A percentile compares a stretch with the other conserved stretches of the same genome.
Evolutionary conservation across 2,329 filamentous ascomycete species (phyloP).

Genomic region (Fusarium praegraminearum): DNA sequence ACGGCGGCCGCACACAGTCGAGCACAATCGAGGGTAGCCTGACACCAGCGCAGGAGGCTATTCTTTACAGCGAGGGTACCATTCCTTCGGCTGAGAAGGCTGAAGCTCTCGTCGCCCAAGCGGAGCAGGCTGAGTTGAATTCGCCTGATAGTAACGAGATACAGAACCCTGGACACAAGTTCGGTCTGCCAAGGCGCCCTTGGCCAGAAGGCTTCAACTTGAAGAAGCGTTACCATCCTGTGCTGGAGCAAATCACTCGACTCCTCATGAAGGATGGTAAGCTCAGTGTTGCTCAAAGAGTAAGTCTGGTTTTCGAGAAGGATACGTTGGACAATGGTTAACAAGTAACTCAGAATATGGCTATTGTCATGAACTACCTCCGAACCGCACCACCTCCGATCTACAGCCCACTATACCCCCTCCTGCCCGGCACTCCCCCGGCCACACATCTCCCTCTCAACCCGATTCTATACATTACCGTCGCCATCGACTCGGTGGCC

Average conservation of each 20-base stretch:
- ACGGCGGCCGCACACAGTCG: conserved; percentile 51
- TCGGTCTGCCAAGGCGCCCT: conserved; percentile 75
- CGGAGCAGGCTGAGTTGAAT: conserved; percentile 37
- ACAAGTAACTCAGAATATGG: conserved; percentile 75
- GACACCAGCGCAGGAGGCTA: conserved; percentile 58
- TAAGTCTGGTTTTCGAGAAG: conserved; percentile 57
- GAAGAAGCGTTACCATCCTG: conserved; percentile 85
- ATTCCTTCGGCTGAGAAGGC: conserved; percentile 54
- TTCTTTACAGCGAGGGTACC: conserved; percentile 57
- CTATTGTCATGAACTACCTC: conserved; percentile 83
- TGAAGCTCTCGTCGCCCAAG: conserved; percentile 48
- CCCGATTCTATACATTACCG: conserved; percentile 87
- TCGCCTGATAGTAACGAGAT: conserved; percentile 33
- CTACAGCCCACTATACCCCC: conserved; percentile 75
- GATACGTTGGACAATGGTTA: conserved; percentile 4
- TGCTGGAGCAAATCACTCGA: conserved; percentile 88
- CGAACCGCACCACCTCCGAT: conserved; percentile 86
- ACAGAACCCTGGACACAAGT: conserved; percentile 75
- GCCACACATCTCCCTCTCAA: conserved; percentile 85
- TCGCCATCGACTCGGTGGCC: conserved; percentile 92
- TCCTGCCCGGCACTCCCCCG: conserved; percentile 82
- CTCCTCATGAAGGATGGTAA: conserved; percentile 93
- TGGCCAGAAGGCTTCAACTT: conserved; percentile 73
- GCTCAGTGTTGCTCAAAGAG: conserved; percentile 88
- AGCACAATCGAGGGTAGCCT: conserved; percentile 52